A percentile compares a stretch with the other conserved stretches of the same genome.
phyloP scores from a whole-genome alignment of 2,329 filamentous ascomycete species.

The Anthostomella pinea region DNA sequence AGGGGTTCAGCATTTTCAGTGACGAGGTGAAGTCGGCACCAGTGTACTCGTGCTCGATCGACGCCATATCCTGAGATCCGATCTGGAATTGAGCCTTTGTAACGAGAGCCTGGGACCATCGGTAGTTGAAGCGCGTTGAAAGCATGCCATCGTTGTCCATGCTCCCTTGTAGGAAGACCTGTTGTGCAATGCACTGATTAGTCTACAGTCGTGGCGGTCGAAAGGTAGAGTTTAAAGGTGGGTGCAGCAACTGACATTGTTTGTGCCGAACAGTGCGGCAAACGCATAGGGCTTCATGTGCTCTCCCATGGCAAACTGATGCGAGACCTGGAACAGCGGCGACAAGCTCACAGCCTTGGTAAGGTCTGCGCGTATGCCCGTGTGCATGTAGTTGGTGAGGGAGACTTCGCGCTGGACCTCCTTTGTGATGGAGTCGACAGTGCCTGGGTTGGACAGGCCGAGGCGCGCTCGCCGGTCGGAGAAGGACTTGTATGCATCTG shows the following conservation, averaged over 20 bases:
- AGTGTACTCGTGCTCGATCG: slow-evolving; percentile 93
- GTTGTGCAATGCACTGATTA: slow-evolving; percentile 12
- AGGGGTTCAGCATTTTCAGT: slow-evolving; percentile 94
- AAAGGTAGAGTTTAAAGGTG: too few relatives aligned
- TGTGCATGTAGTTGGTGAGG: slow-evolving; percentile 95
- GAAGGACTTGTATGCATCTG: slow-evolving; percentile 78
- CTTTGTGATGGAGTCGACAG: slow-evolving; percentile 81
- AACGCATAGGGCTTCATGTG: slow-evolving; percentile 92
- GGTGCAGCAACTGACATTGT: slow-evolving; percentile 68
- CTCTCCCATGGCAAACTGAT: slow-evolving; percentile 94
- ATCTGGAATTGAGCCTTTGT: slow-evolving; percentile 88
- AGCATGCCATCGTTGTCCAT: slow-evolving; percentile 90
- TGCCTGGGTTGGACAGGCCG: slow-evolving; percentile 87
- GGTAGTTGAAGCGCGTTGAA: slow-evolving; percentile 87
- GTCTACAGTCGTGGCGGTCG: too few relatives aligned
- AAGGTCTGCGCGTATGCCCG: slow-evolving; percentile 90
- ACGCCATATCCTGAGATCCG: slow-evolving; percentile 79
- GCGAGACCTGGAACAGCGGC: slow-evolving; percentile 94
- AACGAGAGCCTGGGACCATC: slow-evolving; percentile 76
- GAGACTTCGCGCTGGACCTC: slow-evolving; percentile 97
- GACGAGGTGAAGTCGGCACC: slow-evolving; percentile 91
- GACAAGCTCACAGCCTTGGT: slow-evolving; percentile 94
- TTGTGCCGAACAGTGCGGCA: slow-evolving; percentile 88
- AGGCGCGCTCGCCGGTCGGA: slow-evolving; percentile 83
- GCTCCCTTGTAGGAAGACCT: slow-evolving; percentile 96